Conservation (phyloP, 352 stramenopile genomes). For the Pythium grandisporangium region DNA sequence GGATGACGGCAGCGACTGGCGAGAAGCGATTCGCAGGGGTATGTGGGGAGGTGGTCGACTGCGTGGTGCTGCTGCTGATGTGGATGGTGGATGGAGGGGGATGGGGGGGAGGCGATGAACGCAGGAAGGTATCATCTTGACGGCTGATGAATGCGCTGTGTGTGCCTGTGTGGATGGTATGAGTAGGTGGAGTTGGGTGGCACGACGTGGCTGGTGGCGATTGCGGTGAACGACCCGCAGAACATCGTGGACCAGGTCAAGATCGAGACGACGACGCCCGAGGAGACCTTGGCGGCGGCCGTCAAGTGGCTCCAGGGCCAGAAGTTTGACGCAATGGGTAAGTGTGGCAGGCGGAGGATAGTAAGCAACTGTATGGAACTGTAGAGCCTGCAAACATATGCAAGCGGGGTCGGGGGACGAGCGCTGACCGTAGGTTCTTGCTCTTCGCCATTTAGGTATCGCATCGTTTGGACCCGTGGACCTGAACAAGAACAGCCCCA, state of each 20-base stretch:
- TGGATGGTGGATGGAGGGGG: not conserved
- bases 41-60: slow-evolving; percentile 1
- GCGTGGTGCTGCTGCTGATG: not conserved
- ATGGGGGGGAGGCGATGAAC: not conserved
- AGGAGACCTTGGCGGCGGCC: slow-evolving; percentile 73
- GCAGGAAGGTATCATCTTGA: no score
- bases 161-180: slow-evolving; percentile 1
- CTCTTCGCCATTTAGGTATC: slow-evolving; percentile 81
- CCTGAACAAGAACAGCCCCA: slow-evolving; percentile 63
- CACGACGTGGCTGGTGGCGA: slow-evolving; percentile 91
- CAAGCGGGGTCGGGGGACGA: no score
- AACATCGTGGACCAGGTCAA: slow-evolving; percentile 82
- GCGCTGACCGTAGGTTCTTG: no score
- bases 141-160: not conserved
- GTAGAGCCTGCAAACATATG: not conserved
- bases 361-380: slow-evolving; percentile 8
- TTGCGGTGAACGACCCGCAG: slow-evolving; percentile 80
- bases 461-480: slow-evolving; percentile 93
- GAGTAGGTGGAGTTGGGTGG: slow-evolving; percentile 91
- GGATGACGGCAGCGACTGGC: no score
- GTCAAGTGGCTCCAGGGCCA: slow-evolving; percentile 78
- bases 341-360: not conserved
- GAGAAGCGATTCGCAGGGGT: slow-evolving; percentile 30
- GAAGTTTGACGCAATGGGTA: slow-evolving; percentile 69
- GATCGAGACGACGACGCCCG: slow-evolving; percentile 83